These are phyloP conservation scores for Metschnikowia koreensis DNA, from an alignment of 805 yeast species.

Conservation along the genomic window DNA sequence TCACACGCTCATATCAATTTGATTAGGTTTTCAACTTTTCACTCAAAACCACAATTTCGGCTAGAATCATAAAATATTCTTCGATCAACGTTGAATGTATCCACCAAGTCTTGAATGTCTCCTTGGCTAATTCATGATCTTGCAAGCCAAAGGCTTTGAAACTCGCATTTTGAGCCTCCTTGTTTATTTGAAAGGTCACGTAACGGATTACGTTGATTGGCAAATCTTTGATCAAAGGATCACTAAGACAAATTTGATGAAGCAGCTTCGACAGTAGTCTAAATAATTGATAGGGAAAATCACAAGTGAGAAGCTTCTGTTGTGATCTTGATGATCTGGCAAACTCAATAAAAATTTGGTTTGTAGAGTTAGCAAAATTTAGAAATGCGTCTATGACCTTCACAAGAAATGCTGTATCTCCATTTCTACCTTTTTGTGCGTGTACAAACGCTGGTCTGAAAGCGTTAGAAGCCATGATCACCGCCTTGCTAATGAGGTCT, in stretches of 20 bases:
- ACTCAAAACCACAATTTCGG: not conserved
- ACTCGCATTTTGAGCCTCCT: not conserved
- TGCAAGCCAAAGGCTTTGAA: not conserved
- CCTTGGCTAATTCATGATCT: not conserved
- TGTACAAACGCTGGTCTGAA: not conserved
- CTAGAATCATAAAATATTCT: not conserved
- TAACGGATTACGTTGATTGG: not conserved
- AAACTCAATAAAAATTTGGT: not conserved
- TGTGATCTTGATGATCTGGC: too few relatives aligned
- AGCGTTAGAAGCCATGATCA: not conserved
- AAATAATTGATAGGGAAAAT: not conserved
- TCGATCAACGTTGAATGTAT: not conserved
- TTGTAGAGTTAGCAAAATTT: not conserved
- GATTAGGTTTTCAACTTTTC: not conserved
- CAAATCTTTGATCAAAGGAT: not conserved
- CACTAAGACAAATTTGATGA: not conserved
- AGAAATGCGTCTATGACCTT: not conserved
- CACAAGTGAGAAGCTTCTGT: not conserved
- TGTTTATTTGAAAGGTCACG: not conserved
- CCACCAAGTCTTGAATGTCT: not conserved
- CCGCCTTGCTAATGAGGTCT: not conserved
- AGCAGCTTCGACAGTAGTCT: not conserved
- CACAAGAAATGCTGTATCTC: not conserved
- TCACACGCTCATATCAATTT: too few relatives aligned
- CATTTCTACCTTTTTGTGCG: not conserved